A percentile compares a stretch with the other conserved stretches of the same genome.
These are phyloP conservation scores for Hymenoscyphus occultus DNA, from an alignment of 2,329 filamentous ascomycete species.

Conservation along the genomic window DNA sequence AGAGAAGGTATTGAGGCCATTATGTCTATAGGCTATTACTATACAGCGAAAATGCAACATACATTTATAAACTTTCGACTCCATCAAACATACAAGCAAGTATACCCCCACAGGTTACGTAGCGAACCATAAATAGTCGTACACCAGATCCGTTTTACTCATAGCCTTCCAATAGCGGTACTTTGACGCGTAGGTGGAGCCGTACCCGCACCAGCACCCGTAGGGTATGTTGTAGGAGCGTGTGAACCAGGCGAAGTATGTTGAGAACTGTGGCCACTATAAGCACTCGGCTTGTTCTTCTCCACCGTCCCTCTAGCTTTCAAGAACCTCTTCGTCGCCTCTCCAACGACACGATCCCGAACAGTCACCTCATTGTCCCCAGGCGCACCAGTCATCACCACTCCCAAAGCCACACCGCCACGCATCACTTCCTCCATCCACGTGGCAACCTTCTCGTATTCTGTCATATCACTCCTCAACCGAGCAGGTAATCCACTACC, in stretches of 20 bases:
- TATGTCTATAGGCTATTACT: background rate
- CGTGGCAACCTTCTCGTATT: conserved; percentile 23
- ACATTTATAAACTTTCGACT: background rate
- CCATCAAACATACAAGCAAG: background rate
- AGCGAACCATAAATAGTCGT: background rate
- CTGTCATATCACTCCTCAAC: conserved; percentile 22
- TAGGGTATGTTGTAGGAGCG: background rate
- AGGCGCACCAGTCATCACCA: background rate
- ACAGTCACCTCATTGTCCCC: conserved; percentile 11
- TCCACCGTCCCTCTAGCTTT: conserved; percentile 24
- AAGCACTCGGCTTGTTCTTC: conserved; percentile 22
- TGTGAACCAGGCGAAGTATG: background rate
- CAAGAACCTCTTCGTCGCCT: conserved; percentile 17
- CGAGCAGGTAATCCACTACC: conserved; percentile 21
- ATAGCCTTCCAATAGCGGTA: background rate
- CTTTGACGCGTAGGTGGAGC: background rate
- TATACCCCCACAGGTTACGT: background rate
- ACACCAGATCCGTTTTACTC: background rate
- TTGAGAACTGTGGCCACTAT: conserved; percentile 15
- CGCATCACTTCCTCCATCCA: conserved; percentile 21
- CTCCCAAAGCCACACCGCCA: conserved; percentile 15
- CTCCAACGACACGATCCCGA: conserved; percentile 19
- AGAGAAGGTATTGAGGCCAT: background rate
- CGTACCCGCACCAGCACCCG: background rate
- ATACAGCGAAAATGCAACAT: background rate